Percentiles rank a stretch among this genome's conserved stretches.
Evolutionary conservation across 169 alveolate species (phyloP).

Genomic region (Toxoplasma gondii): DNA sequence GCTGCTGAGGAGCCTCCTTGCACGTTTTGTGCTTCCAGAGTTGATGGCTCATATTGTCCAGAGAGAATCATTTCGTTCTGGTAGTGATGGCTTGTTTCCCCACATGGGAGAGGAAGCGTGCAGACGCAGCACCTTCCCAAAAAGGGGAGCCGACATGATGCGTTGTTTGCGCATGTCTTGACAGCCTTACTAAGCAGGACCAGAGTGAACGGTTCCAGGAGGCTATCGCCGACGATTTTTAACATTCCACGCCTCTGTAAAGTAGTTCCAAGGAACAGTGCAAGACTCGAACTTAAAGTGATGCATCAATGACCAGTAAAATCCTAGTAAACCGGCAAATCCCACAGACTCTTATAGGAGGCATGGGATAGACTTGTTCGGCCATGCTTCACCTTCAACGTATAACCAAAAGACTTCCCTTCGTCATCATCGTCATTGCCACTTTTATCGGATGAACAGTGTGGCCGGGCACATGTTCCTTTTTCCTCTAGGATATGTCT

Average conservation of each 20-base stretch:
- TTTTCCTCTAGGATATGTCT: too few species aligned
- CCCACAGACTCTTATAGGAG: too few species aligned
- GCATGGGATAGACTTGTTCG: too few species aligned
- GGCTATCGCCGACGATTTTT: not conserved
- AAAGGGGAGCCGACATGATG: not conserved
- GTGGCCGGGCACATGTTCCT: too few species aligned
- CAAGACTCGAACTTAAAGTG: too few species aligned
- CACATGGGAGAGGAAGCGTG: conserved; percentile 21
- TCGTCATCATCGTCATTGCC: too few species aligned
- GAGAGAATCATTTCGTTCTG: not conserved
- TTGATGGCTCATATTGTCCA: not conserved
- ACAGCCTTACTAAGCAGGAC: not conserved
- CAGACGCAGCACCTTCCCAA: conserved; percentile 3
- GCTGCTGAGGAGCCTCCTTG: not conserved
- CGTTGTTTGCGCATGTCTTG: not conserved
- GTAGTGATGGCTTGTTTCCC: not conserved
- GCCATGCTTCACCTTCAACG: too few species aligned
- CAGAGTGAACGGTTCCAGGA: not conserved
- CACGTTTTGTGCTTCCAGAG: not conserved
- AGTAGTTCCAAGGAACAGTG: too few species aligned
- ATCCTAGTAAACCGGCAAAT: too few species aligned
- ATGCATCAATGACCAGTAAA: too few species aligned
- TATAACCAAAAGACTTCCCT: too few species aligned
- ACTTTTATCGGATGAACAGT: too few species aligned
- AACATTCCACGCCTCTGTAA: not conserved